phyloP scores from a whole-genome alignment of 331 rosid genomes.

The Spiraea crenata region DNA sequence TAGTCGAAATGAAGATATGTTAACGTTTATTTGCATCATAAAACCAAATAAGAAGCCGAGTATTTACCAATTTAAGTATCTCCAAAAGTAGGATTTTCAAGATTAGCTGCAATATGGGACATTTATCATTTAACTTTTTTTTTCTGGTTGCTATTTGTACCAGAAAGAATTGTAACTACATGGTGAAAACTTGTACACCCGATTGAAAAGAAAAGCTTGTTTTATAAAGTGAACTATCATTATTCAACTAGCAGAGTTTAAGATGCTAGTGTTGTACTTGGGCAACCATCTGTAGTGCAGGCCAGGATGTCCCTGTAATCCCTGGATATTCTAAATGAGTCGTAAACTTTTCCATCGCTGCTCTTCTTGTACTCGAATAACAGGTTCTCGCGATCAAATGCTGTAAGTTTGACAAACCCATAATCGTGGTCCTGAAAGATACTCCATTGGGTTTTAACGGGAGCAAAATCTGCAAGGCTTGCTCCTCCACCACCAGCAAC shows the following conservation, averaged over 20 bases:
- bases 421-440: slow-evolving; percentile 59
- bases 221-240: background rate
- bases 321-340: slow-evolving; percentile 55
- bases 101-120: too few relatives aligned
- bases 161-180: too few relatives aligned
- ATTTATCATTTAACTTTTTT: too few relatives aligned
- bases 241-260: slow-evolving; percentile 20
- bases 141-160: too few relatives aligned
- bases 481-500: slow-evolving; percentile 79
- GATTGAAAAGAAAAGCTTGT: too few relatives aligned
- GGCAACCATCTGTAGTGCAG: slow-evolving; percentile 63
- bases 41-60: too few relatives aligned
- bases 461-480: slow-evolving; percentile 54
- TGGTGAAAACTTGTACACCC: too few relatives aligned
- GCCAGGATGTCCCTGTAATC: slow-evolving; percentile 76
- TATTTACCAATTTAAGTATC: too few relatives aligned
- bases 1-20: too few relatives aligned
- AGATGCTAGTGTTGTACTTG: slow-evolving; percentile 49
- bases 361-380: slow-evolving; percentile 80
- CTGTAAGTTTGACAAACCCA: slow-evolving; percentile 63
- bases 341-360: slow-evolving; percentile 68
- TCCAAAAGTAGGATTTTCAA: too few relatives aligned
- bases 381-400: slow-evolving; percentile 56
- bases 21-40: too few relatives aligned
- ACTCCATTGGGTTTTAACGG: slow-evolving; percentile 63